A percentile compares a stretch with the other conserved stretches of the same genome.
phyloP scores from a whole-genome alignment of 805 yeast species.

The Kuraishia ogatae region DNA sequence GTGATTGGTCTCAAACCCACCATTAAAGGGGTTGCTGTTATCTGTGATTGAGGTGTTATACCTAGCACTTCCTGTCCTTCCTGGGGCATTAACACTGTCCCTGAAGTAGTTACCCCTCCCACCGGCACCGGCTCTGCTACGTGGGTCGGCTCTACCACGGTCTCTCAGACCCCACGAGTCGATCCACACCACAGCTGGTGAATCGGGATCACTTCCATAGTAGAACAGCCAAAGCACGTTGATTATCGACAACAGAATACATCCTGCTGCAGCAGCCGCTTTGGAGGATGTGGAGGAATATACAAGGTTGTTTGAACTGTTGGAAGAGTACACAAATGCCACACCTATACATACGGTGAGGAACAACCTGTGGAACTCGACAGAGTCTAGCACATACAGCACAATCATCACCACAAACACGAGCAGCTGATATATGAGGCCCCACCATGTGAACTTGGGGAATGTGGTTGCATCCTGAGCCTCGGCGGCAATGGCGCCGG shows the following conservation, averaged over 20 bases:
- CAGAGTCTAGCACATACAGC: slow-evolving; percentile 49
- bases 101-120: slow-evolving; percentile 9
- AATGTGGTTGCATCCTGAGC: slow-evolving; percentile 28
- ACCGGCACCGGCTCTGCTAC: background rate
- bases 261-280: slow-evolving; percentile 91
- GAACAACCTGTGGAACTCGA: slow-evolving; percentile 60
- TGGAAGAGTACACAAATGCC: slow-evolving; percentile 79
- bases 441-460: slow-evolving; percentile 97
- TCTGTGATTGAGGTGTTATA: slow-evolving; percentile 10
- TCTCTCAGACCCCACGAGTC: slow-evolving; percentile 65
- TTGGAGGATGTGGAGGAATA: slow-evolving; percentile 56
- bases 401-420: slow-evolving; percentile 41
- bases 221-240: slow-evolving; percentile 82
- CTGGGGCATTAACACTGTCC: slow-evolving; percentile 8
- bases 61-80: slow-evolving; percentile 2
- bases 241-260: slow-evolving; percentile 71
- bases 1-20: background rate
- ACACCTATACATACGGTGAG: slow-evolving; percentile 51
- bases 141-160: slow-evolving; percentile 14
- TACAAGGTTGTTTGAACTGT: slow-evolving; percentile 72
- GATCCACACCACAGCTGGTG: slow-evolving; percentile 78
- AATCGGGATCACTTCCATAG: slow-evolving; percentile 83
- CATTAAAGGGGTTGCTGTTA: slow-evolving; percentile 10
- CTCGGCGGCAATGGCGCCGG: slow-evolving; percentile 66
- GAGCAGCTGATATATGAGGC: slow-evolving; percentile 69